phyloP scores from a whole-genome alignment of 495 filamentous ascomycete species.

The Beverwykella pulmonaria region DNA sequence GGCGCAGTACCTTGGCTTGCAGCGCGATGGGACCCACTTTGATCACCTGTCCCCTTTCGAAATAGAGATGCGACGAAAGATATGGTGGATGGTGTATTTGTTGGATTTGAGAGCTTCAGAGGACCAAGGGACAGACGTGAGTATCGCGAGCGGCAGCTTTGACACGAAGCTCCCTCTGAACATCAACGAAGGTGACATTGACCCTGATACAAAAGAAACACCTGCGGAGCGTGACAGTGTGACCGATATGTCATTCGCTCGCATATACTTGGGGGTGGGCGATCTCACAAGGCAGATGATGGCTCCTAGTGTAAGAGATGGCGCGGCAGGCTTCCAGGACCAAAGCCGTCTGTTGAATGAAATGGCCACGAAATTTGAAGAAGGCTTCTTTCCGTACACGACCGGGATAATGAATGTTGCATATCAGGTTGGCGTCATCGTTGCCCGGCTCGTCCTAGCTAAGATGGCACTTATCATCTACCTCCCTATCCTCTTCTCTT shows the following conservation, averaged over 20 bases:
- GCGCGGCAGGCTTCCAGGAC: constrained; percentile 47
- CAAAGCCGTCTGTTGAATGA: constrained; percentile 51
- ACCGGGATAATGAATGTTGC: constrained; percentile 44
- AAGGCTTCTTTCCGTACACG: constrained; percentile 50
- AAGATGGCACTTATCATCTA: constrained; percentile 55
- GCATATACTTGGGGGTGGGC: constrained; percentile 46
- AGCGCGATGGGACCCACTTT: constrained; percentile 32
- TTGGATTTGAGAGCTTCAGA: constrained; percentile 40
- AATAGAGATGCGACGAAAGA: constrained; percentile 28
- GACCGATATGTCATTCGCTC: constrained; percentile 53
- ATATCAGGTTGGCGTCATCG: constrained; percentile 51
- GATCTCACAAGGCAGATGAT: constrained; percentile 54
- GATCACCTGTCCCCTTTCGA: constrained; percentile 30
- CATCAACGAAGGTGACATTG: constrained; percentile 37
- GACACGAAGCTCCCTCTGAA: constrained; percentile 49
- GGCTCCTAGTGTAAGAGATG: constrained; percentile 23
- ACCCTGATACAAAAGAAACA: constrained; percentile 16
- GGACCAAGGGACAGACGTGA: constrained; percentile 51
- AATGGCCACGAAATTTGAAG: constrained; percentile 49
- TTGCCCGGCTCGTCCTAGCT: constrained; percentile 49
- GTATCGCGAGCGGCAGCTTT: constrained; percentile 44
- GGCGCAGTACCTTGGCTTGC: constrained; percentile 34
- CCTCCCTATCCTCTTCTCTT: constrained; percentile 48
- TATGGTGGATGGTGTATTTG: constrained; percentile 32
- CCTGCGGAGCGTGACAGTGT: constrained; percentile 50